Evolutionary conservation across 495 filamentous ascomycete genomes (phyloP).

Genomic region (Penicillium coffeae): DNA sequence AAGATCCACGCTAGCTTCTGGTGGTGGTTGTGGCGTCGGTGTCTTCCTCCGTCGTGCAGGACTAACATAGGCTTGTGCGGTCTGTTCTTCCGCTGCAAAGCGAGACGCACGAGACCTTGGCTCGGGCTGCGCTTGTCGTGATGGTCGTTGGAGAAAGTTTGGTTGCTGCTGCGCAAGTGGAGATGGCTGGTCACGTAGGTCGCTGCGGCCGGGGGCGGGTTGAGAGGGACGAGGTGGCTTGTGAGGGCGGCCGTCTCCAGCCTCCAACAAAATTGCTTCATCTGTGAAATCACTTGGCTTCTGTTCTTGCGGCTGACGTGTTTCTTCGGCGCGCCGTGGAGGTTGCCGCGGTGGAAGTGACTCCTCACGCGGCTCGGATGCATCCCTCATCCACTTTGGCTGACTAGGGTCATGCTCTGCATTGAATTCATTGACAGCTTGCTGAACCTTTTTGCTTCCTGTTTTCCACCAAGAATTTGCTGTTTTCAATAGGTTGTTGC

Average conservation of each 20-base stretch:
- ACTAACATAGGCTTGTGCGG: slow-evolving; percentile 81
- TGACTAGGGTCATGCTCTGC: slow-evolving; percentile 74
- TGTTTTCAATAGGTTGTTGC: slow-evolving; percentile 84
- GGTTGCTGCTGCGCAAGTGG: slow-evolving; percentile 29
- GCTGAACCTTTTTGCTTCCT: slow-evolving; percentile 89
- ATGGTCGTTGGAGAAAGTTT: slow-evolving; percentile 40
- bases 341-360: slow-evolving; percentile 13
- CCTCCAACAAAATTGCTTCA: slow-evolving; percentile 88
- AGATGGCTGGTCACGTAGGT: slow-evolving; percentile 44
- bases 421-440: slow-evolving; percentile 88
- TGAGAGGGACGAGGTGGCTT: slow-evolving; percentile 32
- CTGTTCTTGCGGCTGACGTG: slow-evolving; percentile 18
- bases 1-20: slow-evolving; percentile 54
- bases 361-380: slow-evolving; percentile 39
- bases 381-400: slow-evolving; percentile 91
- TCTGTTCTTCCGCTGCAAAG: slow-evolving; percentile 75
- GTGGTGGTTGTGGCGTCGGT: slow-evolving; percentile 38
- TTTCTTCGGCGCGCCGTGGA: slow-evolving; percentile 12
- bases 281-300: slow-evolving; percentile 60
- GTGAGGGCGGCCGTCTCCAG: slow-evolving; percentile 39
- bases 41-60: slow-evolving; percentile 76
- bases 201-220: slow-evolving; percentile 18
- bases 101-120: slow-evolving; percentile 61
- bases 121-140: slow-evolving; percentile 41
- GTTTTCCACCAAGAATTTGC: slow-evolving; percentile 93